These are phyloP conservation scores for Pseudogymnoascus sp. DNA, from an alignment of 2,329 filamentous ascomycete species.

Conservation along the genomic window DNA sequence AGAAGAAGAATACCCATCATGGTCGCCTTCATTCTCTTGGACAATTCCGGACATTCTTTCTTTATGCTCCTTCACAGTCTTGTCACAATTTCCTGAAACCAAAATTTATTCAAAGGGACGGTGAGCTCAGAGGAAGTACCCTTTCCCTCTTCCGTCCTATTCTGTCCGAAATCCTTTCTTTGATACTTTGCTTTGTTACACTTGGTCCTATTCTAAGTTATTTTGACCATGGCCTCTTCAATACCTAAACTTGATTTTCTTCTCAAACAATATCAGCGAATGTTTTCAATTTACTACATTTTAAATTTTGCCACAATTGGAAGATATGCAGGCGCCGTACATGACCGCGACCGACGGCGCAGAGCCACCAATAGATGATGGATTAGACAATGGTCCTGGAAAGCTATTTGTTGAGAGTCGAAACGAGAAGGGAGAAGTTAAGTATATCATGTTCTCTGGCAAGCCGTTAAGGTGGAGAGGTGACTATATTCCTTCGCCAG, in stretches of 20 bases:
- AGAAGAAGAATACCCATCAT: background rate
- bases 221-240: conserved; percentile 5
- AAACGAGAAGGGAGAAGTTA: background rate
- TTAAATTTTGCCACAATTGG: background rate
- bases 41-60: background rate
- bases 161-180: background rate
- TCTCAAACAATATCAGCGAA: background rate
- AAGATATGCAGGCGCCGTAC: background rate
- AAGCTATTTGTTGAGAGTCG: background rate
- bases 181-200: conserved; percentile 2
- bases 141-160: background rate
- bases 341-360: background rate
- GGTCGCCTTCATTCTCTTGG: background rate
- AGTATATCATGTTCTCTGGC: background rate
- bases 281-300: background rate
- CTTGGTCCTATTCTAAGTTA: conserved; percentile 2
- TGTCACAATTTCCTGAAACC: background rate
- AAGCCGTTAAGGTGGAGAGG: background rate
- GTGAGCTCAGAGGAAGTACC: background rate
- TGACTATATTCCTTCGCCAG: background rate
- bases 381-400: background rate
- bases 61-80: background rate
- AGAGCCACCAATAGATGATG: background rate
- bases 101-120: background rate
- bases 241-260: background rate